These are phyloP conservation scores for Chenopodium suecicum DNA, from an alignment of 148 eudicot genomes.

Conservation along the genomic window DNA sequence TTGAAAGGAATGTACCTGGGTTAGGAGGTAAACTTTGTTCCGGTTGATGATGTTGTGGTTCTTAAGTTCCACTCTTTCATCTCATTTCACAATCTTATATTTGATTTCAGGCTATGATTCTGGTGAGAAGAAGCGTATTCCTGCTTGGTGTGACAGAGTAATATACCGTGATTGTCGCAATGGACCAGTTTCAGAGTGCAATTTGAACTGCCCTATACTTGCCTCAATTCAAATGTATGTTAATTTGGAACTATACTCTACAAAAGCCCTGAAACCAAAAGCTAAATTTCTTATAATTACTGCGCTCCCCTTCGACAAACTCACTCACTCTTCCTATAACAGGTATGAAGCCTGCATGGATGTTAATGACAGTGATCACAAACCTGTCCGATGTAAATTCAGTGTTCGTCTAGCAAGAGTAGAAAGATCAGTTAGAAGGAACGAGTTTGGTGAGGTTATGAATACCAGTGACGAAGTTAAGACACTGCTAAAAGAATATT, in stretches of 20 bases:
- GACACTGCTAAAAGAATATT: slow-evolving; percentile 45
- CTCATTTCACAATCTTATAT: background rate
- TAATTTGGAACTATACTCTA: background rate
- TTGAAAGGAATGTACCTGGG: slow-evolving; percentile 79
- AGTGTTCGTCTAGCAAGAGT: slow-evolving; percentile 69
- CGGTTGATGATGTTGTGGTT: background rate
- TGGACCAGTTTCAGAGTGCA: slow-evolving; percentile 55
- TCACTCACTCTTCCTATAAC: slow-evolving; percentile 12
- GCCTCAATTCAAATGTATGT: slow-evolving; percentile 67
- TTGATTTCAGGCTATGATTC: slow-evolving; percentile 81
- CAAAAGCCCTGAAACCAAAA: background rate
- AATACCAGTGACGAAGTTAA: slow-evolving; percentile 45
- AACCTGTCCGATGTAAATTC: slow-evolving; percentile 92
- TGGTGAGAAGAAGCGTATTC: slow-evolving; percentile 97
- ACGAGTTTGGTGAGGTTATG: slow-evolving; percentile 71
- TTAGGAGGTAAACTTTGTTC: slow-evolving; percentile 66
- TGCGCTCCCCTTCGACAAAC: background rate
- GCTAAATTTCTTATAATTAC: background rate
- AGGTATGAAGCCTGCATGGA: slow-evolving; percentile 99
- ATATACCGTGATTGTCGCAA: slow-evolving; percentile 77
- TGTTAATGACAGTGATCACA: slow-evolving; percentile 93
- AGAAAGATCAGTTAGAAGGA: slow-evolving; percentile 89
- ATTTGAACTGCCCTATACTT: slow-evolving; percentile 79
- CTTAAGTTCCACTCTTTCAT: background rate
- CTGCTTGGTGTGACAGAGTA: slow-evolving; percentile 98